Evolutionary conservation across 2,329 filamentous ascomycete genomes (phyloP).

Genomic region (Fusarium sp.): DNA sequence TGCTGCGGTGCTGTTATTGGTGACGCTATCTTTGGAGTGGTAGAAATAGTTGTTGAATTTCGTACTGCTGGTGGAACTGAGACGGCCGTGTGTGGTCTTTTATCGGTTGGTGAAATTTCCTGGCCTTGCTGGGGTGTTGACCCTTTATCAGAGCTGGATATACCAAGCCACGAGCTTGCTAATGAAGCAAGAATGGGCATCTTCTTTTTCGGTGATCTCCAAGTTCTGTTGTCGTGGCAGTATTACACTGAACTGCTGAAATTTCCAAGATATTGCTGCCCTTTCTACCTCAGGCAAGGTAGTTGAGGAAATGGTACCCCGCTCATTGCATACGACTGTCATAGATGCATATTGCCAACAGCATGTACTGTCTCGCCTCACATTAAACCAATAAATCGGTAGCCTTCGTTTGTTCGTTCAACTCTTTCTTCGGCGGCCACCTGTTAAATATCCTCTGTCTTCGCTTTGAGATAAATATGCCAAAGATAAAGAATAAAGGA

Average conservation of each 20-base stretch:
- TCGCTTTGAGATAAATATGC: conserved; percentile 24
- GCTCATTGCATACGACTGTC: conserved; percentile 24
- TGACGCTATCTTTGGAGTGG: neutral
- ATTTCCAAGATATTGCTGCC: neutral
- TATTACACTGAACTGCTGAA: conserved; percentile 5
- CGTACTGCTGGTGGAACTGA: neutral
- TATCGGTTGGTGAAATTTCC: conserved; percentile 32
- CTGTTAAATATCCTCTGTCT: neutral
- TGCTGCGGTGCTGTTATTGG: conserved; percentile 10
- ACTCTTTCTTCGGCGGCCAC: neutral
- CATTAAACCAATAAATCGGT: too few relatives aligned
- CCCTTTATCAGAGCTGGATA: conserved; percentile 30
- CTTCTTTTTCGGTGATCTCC: neutral
- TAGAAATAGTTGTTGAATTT: conserved; percentile 1
- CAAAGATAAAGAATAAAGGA: conserved; percentile 52
- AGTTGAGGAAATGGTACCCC: conserved; percentile 12
- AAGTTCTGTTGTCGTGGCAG: neutral
- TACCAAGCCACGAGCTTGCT: conserved; percentile 32
- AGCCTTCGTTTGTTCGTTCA: neutral
- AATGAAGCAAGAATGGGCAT: conserved; percentile 31
- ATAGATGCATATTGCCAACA: neutral
- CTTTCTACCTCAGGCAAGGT: neutral
- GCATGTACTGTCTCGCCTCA: neutral
- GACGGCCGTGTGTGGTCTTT: conserved; percentile 24
- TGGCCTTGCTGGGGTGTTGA: conserved; percentile 3